A percentile compares a stretch with the other conserved stretches of the same genome.
These are phyloP conservation scores for Alternaria viburni DNA, from an alignment of 2,329 filamentous ascomycete species.

Conservation along the genomic window DNA sequence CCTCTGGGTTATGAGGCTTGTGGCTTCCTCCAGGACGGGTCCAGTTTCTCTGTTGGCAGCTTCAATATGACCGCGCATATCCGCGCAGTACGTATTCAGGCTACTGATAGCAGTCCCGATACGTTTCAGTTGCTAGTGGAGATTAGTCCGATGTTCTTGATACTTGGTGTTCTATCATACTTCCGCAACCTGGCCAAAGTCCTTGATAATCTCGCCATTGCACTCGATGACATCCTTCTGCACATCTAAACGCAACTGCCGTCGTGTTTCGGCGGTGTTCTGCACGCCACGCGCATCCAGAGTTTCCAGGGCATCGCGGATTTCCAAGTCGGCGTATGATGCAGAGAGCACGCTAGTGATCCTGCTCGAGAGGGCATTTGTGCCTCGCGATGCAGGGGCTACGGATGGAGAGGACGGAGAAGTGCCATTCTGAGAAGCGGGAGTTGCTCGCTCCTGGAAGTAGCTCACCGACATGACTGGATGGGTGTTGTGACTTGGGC, in stretches of 20 bases:
- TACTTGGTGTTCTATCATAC: conserved; percentile 10
- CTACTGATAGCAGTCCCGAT: conserved; percentile 80
- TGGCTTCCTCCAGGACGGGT: conserved; percentile 78
- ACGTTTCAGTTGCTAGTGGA: conserved; percentile 76
- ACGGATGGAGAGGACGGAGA: conserved; percentile 36
- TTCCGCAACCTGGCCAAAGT: conserved; percentile 89
- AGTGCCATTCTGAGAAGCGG: conserved; percentile 34
- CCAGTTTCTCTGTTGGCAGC: conserved; percentile 77
- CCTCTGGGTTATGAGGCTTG: conserved; percentile 73
- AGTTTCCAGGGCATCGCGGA: conserved; percentile 80
- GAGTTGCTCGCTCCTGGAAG: conserved; percentile 39
- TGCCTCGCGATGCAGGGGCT: conserved; percentile 37
- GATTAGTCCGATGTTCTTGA: conserved; percentile 29
- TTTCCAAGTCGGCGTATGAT: conserved; percentile 91
- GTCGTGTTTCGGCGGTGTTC: conserved; percentile 79
- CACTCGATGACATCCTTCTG: conserved; percentile 92
- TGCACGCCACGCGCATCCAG: conserved; percentile 73
- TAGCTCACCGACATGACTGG: conserved; percentile 39
- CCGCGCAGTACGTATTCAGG: conserved; percentile 78
- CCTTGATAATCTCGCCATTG: conserved; percentile 85
- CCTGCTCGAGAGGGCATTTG: conserved; percentile 78
- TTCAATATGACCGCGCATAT: conserved; percentile 78
- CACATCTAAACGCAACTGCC: conserved; percentile 79
- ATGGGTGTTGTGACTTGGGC: conserved; percentile 19
- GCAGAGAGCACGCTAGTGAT: conserved; percentile 86